Base-by-base conservation (phyloP, 495 filamentous ascomycete genomes). In the Podospora pseudocomata region DNA sequence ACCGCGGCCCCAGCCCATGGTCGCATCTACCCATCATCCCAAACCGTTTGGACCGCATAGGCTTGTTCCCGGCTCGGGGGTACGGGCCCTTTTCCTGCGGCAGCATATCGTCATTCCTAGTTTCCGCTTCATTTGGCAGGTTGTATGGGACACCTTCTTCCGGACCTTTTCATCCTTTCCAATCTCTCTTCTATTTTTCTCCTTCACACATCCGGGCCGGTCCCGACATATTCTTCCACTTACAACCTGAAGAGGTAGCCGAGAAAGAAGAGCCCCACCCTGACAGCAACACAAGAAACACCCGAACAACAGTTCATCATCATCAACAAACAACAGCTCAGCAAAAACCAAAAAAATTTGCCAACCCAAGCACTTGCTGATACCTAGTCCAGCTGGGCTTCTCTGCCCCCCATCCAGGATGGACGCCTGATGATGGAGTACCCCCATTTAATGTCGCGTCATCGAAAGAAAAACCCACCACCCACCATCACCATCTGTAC, bases 391-490 rank as follows among this genome's bases (percentile, higher is more conserved):
- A 49, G 39, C 39, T 49, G 39, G 39, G 39, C 13, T 49, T 7
- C 30, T 11, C 39, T 49, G 1, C 15, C 39, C 39, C 39, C 39
- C 39, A 49, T 49, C 39, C 9, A 18, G 7, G 4, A 32, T 32
- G 30, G 39, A 49, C 39, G 39, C 39, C 39, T 49, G 0, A 49
- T 49, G 39, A 49, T 49, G 39, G 39, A 13, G 39, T 32, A 49
- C 28, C 65, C 65, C 66, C 49, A 61, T 65, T 60, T 60, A 63
- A 60, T 56, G 63, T 73, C 69, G 71, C 73, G 73, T 75, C 73
- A 72, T 72, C 56, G 30, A 63, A 69, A 32, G 69, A 39, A 49
- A 49, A 9, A 11, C 39, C 39, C 7, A 13, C 39, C 13, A 39
- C 34, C 34, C 11, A 32, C 30, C 30, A 32, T 7, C 30, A 32